Base-by-base conservation (phyloP, 2,329 filamentous ascomycete genomes). In the Zarea fungicola region DNA sequence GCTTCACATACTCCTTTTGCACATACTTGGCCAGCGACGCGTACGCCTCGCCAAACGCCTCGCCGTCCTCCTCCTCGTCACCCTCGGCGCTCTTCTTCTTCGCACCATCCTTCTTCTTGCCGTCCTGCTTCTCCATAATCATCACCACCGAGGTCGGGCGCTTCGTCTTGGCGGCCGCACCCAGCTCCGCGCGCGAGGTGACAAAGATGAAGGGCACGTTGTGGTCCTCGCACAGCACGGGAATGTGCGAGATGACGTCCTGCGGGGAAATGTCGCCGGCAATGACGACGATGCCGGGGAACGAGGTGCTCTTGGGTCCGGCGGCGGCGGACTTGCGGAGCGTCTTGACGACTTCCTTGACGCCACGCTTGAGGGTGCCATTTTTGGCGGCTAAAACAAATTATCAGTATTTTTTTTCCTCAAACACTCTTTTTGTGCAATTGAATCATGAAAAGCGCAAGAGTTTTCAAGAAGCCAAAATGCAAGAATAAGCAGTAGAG, bases 281-380 rank as follows among this genome's bases (percentile, higher is more conserved):
- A 59, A 99, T 89, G 67, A 99, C 77, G 61, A 96, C 89, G 58
- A 99, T 79, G 57, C 83, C 79, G 37, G 87, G 84, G 62, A 83
- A 76, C 47, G 78, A 68, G 45, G 79, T 75, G 63, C 80, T 74
- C 56, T 81, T 78, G 52, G 82, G 78, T n/a, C 82, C 80, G 50
- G 63, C 80, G 59, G 81, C 70, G 50, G 87, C 78, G 13, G 89
- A 92, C 76, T 97, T 97, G 75, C 93, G 90, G 60, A 99, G 87
- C 28, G 91, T 87, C 76, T 99, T 99, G 74, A 97, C 91, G 65
- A 96, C 92, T 75, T 99, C 93, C 74, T 99, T 99, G 58, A 99
- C 93, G 65, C 93, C 93, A 65, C 93, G 91, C 76, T 96, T 95
- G 65, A 99, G 87, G 52, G 89, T 87, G 74, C 95, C 95, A 73